Percentiles rank a stretch among this genome's conserved stretches.
Conservation (phyloP, 306 rosid species). For the Fagus sylvatica region DNA sequence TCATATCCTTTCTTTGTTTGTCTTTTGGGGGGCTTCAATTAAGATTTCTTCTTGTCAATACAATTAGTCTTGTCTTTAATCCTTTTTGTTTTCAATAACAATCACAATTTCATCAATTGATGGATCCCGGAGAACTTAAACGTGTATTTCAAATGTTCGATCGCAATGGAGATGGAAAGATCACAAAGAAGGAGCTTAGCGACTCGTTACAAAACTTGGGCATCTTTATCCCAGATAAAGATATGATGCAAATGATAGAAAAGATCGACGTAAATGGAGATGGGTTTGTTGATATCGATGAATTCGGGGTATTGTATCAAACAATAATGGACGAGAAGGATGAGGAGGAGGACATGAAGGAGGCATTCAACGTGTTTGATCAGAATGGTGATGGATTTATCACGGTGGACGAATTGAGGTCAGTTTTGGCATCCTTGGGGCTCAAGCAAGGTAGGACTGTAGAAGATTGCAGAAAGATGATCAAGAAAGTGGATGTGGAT, state of each 20-base stretch:
- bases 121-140: not conserved
- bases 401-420: conserved; percentile 9
- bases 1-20: not conserved
- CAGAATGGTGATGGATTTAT: conserved; percentile 3
- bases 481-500: conserved; percentile 1
- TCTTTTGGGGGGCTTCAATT: not conserved
- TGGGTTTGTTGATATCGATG: not conserved
- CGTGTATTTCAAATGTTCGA: conserved; percentile 7
- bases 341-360: conserved; percentile 5
- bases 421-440: conserved; percentile 3
- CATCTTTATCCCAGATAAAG: not conserved
- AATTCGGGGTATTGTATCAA: not conserved
- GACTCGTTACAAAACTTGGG: conserved; percentile 1
- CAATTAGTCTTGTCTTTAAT: not conserved
- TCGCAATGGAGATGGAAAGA: not conserved
- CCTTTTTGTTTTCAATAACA: not conserved
- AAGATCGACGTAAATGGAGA: not conserved
- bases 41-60: not conserved
- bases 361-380: conserved; percentile 5
- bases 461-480: conserved; percentile 5
- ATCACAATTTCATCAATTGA: not conserved
- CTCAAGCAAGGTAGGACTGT: conserved; percentile 7
- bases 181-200: not conserved
- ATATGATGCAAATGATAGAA: conserved; percentile 7
- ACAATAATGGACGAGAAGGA: conserved; percentile 1